Evolutionary conservation across 768 basidiomycete genomes (phyloP).

Genomic region (Psilocybe sp.): DNA sequence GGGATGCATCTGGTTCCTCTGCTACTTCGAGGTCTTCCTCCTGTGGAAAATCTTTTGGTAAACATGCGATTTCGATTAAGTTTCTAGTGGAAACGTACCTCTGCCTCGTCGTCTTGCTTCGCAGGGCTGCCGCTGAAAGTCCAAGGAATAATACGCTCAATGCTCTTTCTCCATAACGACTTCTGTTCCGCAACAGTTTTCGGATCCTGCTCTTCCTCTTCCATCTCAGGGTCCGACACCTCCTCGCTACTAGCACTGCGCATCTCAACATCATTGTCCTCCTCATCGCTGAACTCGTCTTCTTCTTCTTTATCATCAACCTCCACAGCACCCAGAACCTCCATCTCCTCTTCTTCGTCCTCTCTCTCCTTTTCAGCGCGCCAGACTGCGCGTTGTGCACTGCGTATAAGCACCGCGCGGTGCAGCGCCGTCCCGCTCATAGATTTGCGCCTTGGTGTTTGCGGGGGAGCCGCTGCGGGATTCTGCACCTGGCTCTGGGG

Average conservation of each 20-base stretch:
- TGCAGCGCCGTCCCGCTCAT: constrained; percentile 54
- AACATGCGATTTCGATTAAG: not conserved
- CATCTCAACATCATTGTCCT: constrained; percentile 22
- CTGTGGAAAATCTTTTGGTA: not conserved
- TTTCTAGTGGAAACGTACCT: constrained; percentile 13
- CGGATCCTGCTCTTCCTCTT: constrained; percentile 27
- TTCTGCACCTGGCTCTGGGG: constrained; percentile 1
- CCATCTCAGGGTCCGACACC: constrained; percentile 15
- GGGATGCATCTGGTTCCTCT: too few species aligned
- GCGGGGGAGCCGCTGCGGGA: constrained; percentile 16
- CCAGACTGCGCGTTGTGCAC: constrained; percentile 59
- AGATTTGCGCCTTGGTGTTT: constrained; percentile 33
- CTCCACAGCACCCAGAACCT: constrained; percentile 45
- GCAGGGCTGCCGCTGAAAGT: constrained; percentile 29
- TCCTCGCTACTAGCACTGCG: constrained; percentile 11
- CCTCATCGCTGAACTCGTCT: constrained; percentile 21
- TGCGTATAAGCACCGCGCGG: constrained; percentile 67
- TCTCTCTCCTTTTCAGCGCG: constrained; percentile 49
- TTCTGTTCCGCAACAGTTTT: constrained; percentile 26
- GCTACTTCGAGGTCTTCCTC: too few species aligned
- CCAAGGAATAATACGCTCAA: constrained; percentile 38
- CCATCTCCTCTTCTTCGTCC: constrained; percentile 44
- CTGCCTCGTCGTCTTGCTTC: constrained; percentile 17
- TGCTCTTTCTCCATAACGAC: constrained; percentile 40
- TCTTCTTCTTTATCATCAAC: constrained; percentile 25